A percentile compares a stretch with the other conserved stretches of the same genome.
Evolutionary conservation across 2,329 filamentous ascomycete species (phyloP).

Genomic region (Ceratocystis harringtonii): DNA sequence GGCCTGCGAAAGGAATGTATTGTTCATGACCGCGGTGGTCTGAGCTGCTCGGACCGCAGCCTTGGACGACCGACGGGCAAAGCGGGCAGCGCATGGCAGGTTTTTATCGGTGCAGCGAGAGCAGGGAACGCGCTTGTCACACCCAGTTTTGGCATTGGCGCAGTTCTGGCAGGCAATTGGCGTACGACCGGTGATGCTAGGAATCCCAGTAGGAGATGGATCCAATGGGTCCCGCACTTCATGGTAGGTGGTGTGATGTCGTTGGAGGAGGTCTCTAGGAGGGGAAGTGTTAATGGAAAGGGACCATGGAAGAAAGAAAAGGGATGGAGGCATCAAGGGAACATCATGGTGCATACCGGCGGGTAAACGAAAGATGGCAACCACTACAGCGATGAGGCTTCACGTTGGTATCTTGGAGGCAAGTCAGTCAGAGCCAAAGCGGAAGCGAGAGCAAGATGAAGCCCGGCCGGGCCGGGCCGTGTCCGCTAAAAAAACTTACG

Average conservation of each 20-base stretch:
- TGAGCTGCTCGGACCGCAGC: conserved; percentile 31
- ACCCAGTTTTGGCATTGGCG: conserved; percentile 28
- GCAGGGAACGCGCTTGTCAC: conserved; percentile 28
- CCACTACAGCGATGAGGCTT: conserved; percentile 37
- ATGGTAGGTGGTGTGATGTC: conserved; percentile 38
- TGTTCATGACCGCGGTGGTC: conserved; percentile 21
- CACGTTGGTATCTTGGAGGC: conserved; percentile 35
- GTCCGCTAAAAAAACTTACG: conserved; percentile 27
- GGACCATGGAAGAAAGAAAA: background rate
- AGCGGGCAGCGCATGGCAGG: conserved; percentile 30
- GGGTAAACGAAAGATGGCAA: conserved; percentile 36
- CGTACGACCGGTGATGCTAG: conserved; percentile 28
- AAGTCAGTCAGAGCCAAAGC: conserved; percentile 17
- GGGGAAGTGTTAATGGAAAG: background rate
- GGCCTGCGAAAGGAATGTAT: conserved; percentile 11
- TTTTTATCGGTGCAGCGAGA: conserved; percentile 27
- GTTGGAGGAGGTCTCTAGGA: conserved; percentile 34
- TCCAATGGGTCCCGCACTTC: conserved; percentile 34
- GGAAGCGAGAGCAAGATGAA: background rate
- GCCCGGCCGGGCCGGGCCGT: background rate
- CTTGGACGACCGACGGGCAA: conserved; percentile 37
- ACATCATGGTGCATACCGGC: conserved; percentile 27
- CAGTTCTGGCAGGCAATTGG: conserved; percentile 29
- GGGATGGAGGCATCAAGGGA: background rate
- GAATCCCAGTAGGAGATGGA: conserved; percentile 29